Base-by-base conservation (phyloP, 768 basidiomycete genomes). In the Phaeolepiota aurea region DNA sequence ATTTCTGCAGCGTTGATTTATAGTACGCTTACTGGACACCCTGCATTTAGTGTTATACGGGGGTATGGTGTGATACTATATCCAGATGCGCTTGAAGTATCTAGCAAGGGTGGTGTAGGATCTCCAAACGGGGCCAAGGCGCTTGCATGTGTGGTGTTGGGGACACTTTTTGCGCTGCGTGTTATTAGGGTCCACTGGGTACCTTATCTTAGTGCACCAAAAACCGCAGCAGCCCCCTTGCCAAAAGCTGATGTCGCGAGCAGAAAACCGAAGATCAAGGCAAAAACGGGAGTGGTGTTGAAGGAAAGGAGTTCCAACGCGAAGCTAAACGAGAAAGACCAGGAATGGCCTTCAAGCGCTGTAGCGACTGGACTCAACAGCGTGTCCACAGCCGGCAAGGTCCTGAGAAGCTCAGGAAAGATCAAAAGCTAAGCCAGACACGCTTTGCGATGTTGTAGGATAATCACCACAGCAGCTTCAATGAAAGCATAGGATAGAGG, bases 91-190 rank as follows among this genome's bases (percentile, higher is more conserved):
- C n/a, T n/a, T n/a, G n/a, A n/a, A n/a, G n/a, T n/a, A n/a, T n/a
- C n/a, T n/a, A n/a, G n/a, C n/a, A n/a, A n/a, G n/a, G n/a, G n/a
- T n/a, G n/a, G n/a, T n/a, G n/a, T n/a, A n/a, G n/a, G n/a, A n/a
- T n/a, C 33, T 16, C 18, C 18, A n/a, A 19, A 16, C 54, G 57
- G 56, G 19, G 67, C 66, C 1, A 61, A 58, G 44, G 58, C 62
- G 2, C 43, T 63, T 4, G 55, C 62, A 4, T 56, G 60, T 2
- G 48, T 54, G 2, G 48, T 63, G 16, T 55, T 69, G 39, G 51
- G 45, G 0, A 25, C 57, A 10, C 44, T 66, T 1, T 69, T 67
- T 43, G 68, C 61, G 11, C 40, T 59, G 0, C 58, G 68, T 2
- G 63, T 57, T 23, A 44, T 55, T 35, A 48, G 49, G 3, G 5